phyloP scores from a whole-genome alignment of 805 yeast genomes.

The Tetrapisispora pingtungensis region DNA sequence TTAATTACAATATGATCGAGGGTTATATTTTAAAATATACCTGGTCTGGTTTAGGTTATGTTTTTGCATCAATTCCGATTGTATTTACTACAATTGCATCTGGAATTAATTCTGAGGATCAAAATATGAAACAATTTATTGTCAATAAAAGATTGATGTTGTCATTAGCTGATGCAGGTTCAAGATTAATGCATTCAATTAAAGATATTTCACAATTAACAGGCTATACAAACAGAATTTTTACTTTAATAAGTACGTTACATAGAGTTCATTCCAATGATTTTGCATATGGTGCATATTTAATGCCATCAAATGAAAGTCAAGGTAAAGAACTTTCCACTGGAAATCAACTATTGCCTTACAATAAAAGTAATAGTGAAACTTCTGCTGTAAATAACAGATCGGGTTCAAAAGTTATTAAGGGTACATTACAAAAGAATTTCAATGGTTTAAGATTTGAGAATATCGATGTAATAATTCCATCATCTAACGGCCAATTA shows the following conservation, averaged over 20 bases:
- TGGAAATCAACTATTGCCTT: background rate
- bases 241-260: constrained; percentile 59
- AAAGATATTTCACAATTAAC: constrained; percentile 86
- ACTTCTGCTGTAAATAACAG: background rate
- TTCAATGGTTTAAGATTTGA: constrained; percentile 77
- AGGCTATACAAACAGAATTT: constrained; percentile 82
- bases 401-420: constrained; percentile 35
- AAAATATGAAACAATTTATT: constrained; percentile 76
- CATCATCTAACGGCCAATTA: constrained; percentile 50
- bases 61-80: constrained; percentile 84
- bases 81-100: constrained; percentile 39
- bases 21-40: constrained; percentile 81
- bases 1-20: constrained; percentile 64
- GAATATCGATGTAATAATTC: constrained; percentile 72
- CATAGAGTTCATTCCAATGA: constrained; percentile 68
- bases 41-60: constrained; percentile 93
- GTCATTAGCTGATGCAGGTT: constrained; percentile 90
- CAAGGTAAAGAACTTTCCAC: background rate
- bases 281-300: constrained; percentile 32
- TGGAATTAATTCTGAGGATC: constrained; percentile 33
- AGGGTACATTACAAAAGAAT: constrained; percentile 71
- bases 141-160: constrained; percentile 85
- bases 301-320: constrained; percentile 7
- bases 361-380: background rate
- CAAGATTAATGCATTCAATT: constrained; percentile 86